Evolutionary conservation across 2,329 filamentous ascomycete species (phyloP), one percentile per base, ranked within the genome.

Genomic region (Talaromyces sp.): DNA sequence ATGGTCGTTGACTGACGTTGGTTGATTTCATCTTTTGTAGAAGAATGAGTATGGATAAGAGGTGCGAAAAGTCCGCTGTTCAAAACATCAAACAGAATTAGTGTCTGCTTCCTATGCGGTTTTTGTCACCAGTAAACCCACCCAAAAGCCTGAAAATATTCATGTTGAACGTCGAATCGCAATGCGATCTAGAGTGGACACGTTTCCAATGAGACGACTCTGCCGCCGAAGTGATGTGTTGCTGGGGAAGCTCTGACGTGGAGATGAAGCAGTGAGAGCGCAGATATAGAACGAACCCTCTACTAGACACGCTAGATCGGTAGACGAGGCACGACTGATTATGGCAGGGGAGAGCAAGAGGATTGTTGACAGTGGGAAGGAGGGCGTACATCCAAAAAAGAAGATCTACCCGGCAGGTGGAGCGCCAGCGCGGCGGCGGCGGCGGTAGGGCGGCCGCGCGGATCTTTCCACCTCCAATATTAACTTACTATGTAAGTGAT

Each of bases 21-120:
- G 95, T 89, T 76, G 90, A 88, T 73, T 89, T 89, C 93, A 99
- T 99, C 85, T 99, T 99, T 78, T 96, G 93, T 68, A 99, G 85
- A 68, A 99, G 84, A 73, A 99, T 97, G 73, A 97, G 85, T 76
- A 99, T 97, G 62, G 94, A 98, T 69, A 90, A 85, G 73, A 99
- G 83, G 84, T 99, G 95, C 84, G 93, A 97, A 77, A 99, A 87
- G 85, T 99, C 95, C 82, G 89, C 93, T 97, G 63, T 56, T 22
- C 17, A 8, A 41, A 8, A 41, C 19, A 57, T 25, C 59, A 39
- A 63, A 73, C 63, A 73, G 71, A 62, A 65, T 31, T 33, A 57
- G 31, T 19, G 13, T 59, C 61, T 31, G 13, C 31, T 57, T 13
- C 33, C 4, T 47, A 27, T 22, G 33, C 4, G 10, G 9, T 54